These are phyloP conservation scores for Lentinula edodes DNA, from an alignment of 768 basidiomycete species.

Conservation along the genomic window DNA sequence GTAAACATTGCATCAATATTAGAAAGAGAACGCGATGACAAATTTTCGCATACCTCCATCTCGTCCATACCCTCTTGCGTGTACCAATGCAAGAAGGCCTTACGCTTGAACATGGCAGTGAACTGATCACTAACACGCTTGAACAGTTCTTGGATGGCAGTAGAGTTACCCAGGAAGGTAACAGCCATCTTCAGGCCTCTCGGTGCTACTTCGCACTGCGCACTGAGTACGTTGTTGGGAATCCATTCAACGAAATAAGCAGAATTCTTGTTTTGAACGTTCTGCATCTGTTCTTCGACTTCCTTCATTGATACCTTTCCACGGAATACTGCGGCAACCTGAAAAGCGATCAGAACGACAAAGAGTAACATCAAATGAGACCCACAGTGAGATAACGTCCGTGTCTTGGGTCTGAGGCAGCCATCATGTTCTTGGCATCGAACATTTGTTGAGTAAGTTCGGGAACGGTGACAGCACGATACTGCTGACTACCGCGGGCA, in stretches of 20 bases:
- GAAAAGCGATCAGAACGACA: not conserved
- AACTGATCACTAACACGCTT: conserved; percentile 98
- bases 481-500: conserved; percentile 89
- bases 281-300: conserved; percentile 98
- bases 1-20: not conserved
- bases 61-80: conserved; percentile 99
- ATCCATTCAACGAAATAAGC: conserved; percentile 99
- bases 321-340: conserved; percentile 96
- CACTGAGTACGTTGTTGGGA: conserved; percentile 96
- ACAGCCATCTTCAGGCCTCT: conserved; percentile 95
- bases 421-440: conserved; percentile 99
- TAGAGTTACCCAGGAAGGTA: conserved; percentile 97
- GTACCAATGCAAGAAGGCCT: conserved; percentile 99
- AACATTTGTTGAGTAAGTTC: conserved; percentile 99
- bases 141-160: conserved; percentile 97
- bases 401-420: conserved; percentile 93
- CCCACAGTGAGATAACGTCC: conserved; percentile 94
- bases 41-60: conserved; percentile 63
- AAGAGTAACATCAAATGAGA: not conserved
- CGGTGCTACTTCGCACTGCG: conserved; percentile 97
- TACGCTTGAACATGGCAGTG: conserved; percentile 98
- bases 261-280: conserved; percentile 95
- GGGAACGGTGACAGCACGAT: conserved; percentile 94
- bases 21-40: not conserved
- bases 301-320: conserved; percentile 99